Base-by-base conservation (phyloP, 768 basidiomycete genomes). In the Trametes cubensis region DNA sequence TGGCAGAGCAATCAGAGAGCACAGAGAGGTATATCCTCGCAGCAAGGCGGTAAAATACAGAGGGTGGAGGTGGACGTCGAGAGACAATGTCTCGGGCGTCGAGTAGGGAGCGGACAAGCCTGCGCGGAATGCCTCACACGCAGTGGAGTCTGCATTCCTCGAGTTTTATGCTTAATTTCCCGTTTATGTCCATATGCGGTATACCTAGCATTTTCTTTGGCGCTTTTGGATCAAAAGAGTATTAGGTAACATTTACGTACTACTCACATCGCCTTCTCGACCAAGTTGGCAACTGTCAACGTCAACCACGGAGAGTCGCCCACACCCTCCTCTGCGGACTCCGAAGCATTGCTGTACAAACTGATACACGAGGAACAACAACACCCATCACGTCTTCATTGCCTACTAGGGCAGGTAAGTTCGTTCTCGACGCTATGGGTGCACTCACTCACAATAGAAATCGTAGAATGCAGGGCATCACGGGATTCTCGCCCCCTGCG, bases 381-480 rank as follows among this genome's bases (percentile, higher is more conserved):
- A 20, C n/a, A n/a, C n/a, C 41, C 7, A 42, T 21, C 40, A 15
- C 17, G 17, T 45, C 23, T 4, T 18, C 25, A 45, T 58, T 46
- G 44, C 62, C 62, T 26, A 58, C 39, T 53, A 40, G 45, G 57
- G 57, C 39, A 63, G 62, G 62, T 58, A 38, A 15, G 62, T 55
- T 58, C 39, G 40, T 63, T 58, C 46, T 34, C 57, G 28, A 49
- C 4, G 11, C 44, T 30, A 15, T 11, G 28, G 6, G 14, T n/a
- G n/a, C n/a, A n/a, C n/a, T n/a, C n/a, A n/a, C n/a, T n/a, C n/a
- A n/a, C n/a, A n/a, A n/a, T n/a, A n/a, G n/a, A n/a, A n/a, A n/a
- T n/a, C n/a, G n/a, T n/a, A n/a, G n/a, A n/a, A n/a, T n/a, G n/a
- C n/a, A n/a, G n/a, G n/a, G n/a, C n/a, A n/a, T n/a, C n/a, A n/a